These are phyloP conservation scores for Usnea hakonensis DNA, from an alignment of 495 filamentous ascomycete species.

Conservation along the genomic window DNA sequence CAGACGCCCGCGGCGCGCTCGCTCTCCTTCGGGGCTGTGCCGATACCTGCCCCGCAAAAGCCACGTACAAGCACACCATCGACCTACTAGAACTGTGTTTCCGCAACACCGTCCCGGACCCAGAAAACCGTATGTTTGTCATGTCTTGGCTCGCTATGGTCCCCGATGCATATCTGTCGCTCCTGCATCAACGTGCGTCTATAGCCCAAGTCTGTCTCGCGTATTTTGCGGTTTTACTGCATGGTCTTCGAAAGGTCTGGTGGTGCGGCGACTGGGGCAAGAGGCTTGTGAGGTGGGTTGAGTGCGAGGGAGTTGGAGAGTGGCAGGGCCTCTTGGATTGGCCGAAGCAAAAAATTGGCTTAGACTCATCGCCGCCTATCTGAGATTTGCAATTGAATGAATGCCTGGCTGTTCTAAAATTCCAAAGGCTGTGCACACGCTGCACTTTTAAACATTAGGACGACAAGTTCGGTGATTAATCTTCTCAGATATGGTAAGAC, in stretches of 20 bases:
- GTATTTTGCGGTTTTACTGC: conserved; percentile 10
- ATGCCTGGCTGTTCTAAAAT: no score
- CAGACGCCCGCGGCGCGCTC: neutral
- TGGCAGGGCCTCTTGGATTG: no score
- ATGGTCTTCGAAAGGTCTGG: conserved; percentile 9
- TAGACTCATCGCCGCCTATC: no score
- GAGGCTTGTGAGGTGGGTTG: neutral
- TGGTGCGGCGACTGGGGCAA: conserved; percentile 12
- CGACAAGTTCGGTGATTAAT: no score
- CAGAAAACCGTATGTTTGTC: neutral
- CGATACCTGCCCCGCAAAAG: neutral
- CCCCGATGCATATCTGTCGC: neutral
- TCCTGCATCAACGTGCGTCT: neutral
- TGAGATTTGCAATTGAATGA: no score
- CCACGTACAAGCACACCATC: neutral
- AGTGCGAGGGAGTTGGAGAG: neutral
- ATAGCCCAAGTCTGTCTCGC: conserved; percentile 1
- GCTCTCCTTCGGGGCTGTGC: neutral
- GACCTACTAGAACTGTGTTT: conserved; percentile 5
- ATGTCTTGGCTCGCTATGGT: conserved; percentile 11
- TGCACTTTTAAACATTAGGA: no score
- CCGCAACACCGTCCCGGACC: neutral
- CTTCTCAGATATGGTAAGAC: no score
- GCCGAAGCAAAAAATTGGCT: no score
- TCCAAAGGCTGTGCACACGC: no score